Evolutionary conservation across 1,284 basidiomycete genomes (phyloP), one percentile per base, ranked within the genome.

Genomic region (Cerrena zonata): DNA sequence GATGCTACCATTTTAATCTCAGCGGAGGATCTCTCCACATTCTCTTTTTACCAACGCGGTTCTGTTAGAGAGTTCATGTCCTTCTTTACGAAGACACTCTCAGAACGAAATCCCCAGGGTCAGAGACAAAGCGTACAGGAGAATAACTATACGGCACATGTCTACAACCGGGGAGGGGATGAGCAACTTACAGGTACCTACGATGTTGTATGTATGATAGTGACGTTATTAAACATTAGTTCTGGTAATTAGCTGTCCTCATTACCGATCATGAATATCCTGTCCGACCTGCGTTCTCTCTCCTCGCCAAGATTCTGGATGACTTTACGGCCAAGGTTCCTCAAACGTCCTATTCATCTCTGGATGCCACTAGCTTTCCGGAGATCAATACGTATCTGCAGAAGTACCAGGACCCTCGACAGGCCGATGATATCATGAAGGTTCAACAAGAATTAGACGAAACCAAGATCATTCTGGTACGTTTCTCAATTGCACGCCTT

Each of bases 401-500:
- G 66, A 94, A 95, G 71, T 99, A 97, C 71, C 96, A 99, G 73
- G 96, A 99, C 69, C 96, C 96, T 5, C 82, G 87, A 56, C 94
- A 99, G 73, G 96, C 96, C 3, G 96, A 99, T 73, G 89, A 91
- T 18, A 98, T 99, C 64, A 95, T 99, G 94, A 85, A 89, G 62
- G 96, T 99, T 15, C 96, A 99, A 69, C 89, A 94, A 66, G 96
- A 99, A 67, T 71, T 99, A 45, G 96, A 99, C 66, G 96, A 99
- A 76, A 99, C 96, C 7, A 99, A 99, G 86, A 95, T 99, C 59
- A 85, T 99, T 34, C 72, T 97, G 68, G 92, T 94, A 58, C 56
- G 86, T 57, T 38, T 21, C 18, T 22, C 25, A 47, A 30, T n/a
- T 40, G 37, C 34, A 0, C 11, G 2, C 46, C 34, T 0, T 13